phyloP scores from a whole-genome alignment of 192 early-diverging fungal species.

The Funneliformis geosporum region DNA sequence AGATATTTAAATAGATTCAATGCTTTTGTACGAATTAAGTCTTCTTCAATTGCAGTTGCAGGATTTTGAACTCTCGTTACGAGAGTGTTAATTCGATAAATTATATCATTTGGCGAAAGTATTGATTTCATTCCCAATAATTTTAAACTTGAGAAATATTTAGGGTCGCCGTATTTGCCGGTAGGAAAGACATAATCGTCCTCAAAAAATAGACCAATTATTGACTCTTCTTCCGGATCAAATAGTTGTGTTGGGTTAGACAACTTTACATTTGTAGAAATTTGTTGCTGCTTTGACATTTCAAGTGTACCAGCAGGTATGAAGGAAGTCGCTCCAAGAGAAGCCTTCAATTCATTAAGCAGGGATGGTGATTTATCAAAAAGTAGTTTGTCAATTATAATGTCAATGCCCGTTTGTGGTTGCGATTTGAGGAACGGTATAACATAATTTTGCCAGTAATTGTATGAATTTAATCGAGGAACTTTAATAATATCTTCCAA shows the following conservation, averaged over 20 bases:
- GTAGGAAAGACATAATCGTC: neutral
- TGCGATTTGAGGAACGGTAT: neutral
- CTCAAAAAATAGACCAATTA: slow-evolving; percentile 6
- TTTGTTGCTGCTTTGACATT: neutral
- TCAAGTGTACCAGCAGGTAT: neutral
- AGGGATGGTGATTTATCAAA: neutral
- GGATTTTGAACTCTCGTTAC: too few species aligned
- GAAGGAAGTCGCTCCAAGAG: neutral
- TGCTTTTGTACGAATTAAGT: neutral
- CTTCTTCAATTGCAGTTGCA: too few species aligned
- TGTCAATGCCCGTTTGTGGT: too few species aligned
- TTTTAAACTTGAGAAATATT: neutral
- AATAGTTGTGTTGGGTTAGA: neutral
- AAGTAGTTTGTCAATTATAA: too few species aligned
- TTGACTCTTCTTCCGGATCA: neutral
- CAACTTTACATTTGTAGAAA: neutral
- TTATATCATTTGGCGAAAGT: neutral
- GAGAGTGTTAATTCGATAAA: too few species aligned
- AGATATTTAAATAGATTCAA: neutral
- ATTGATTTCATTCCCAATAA: neutral
- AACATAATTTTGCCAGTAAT: neutral
- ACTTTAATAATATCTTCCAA: slow-evolving; percentile 4
- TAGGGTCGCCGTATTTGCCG: too few species aligned
- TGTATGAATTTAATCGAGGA: neutral
- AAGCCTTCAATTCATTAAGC: neutral